phyloP scores from a whole-genome alignment of 371 early-diverging fungal species.

The Actinomortierella wolfii region DNA sequence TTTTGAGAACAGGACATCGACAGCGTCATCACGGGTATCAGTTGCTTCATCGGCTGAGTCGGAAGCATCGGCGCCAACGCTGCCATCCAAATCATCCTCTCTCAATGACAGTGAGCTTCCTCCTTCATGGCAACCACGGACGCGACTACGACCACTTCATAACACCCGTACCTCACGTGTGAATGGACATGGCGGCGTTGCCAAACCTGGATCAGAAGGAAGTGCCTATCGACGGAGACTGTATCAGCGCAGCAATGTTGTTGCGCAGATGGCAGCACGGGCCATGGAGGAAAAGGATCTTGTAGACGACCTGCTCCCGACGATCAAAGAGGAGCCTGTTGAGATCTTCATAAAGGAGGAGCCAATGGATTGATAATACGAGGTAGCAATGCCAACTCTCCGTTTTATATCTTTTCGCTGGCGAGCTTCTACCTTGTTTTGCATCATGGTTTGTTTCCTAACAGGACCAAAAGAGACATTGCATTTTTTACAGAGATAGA shows the following conservation, averaged over 20 bases:
- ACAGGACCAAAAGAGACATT: too few species aligned
- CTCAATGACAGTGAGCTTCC: neutral
- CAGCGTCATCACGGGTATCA: constrained; percentile 17
- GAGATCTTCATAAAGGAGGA: constrained; percentile 38
- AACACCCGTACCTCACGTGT: constrained; percentile 16
- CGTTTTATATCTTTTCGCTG: too few species aligned
- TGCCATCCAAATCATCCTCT: constrained; percentile 6
- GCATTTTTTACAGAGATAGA: too few species aligned
- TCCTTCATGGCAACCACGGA: neutral
- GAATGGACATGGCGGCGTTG: constrained; percentile 27
- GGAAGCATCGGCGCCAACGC: neutral
- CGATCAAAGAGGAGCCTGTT: constrained; percentile 39
- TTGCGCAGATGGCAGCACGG: constrained; percentile 14
- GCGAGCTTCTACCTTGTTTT: too few species aligned
- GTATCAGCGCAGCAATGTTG: neutral
- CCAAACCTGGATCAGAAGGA: constrained; percentile 27
- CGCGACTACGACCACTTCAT: neutral
- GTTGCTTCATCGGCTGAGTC: constrained; percentile 11
- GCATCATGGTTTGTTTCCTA: too few species aligned
- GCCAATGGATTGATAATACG: constrained; percentile 27
- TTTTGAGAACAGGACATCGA: constrained; percentile 33
- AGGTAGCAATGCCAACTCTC: too few species aligned
- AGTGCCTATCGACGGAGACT: constrained; percentile 14
- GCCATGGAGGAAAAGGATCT: neutral
- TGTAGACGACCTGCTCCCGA: constrained; percentile 11